Conservation (phyloP, 108 stramenopile genomes). For the Schizochytrium sp. region DNA sequence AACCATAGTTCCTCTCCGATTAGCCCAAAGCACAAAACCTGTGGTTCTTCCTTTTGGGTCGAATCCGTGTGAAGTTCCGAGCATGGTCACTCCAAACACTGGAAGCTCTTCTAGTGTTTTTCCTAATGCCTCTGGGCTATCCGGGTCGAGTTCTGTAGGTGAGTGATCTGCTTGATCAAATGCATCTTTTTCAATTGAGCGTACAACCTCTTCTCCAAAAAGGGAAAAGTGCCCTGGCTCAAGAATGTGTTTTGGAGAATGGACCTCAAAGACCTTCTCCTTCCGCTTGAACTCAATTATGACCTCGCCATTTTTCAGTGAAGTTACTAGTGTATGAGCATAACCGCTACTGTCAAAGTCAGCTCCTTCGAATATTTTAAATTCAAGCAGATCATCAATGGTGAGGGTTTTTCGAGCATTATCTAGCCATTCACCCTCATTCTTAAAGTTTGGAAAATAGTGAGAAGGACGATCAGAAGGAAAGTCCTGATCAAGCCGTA, state of each 20-base stretch:
- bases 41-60: conserved; percentile 60
- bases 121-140: neutral
- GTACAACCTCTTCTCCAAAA: conserved; percentile 28
- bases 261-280: neutral
- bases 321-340: too few relatives aligned
- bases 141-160: neutral
- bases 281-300: conserved; percentile 5
- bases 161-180: neutral
- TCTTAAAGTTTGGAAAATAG: neutral
- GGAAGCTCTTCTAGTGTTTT: neutral
- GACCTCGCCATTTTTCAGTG: neutral
- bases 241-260: neutral
- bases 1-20: conserved; percentile 60
- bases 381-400: conserved; percentile 26
- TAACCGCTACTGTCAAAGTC: neutral
- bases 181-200: neutral
- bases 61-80: conserved; percentile 64
- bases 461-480: neutral
- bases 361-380: neutral
- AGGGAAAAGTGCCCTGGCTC: neutral
- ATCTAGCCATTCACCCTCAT: conserved; percentile 56
- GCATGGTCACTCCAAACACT: conserved; percentile 62
- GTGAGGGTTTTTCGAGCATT: conserved; percentile 36
- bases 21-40: conserved; percentile 62
- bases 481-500: conserved; percentile 56